phyloP scores from a whole-genome alignment of 805 yeast species.

The Maudiozyma barnettii region DNA sequence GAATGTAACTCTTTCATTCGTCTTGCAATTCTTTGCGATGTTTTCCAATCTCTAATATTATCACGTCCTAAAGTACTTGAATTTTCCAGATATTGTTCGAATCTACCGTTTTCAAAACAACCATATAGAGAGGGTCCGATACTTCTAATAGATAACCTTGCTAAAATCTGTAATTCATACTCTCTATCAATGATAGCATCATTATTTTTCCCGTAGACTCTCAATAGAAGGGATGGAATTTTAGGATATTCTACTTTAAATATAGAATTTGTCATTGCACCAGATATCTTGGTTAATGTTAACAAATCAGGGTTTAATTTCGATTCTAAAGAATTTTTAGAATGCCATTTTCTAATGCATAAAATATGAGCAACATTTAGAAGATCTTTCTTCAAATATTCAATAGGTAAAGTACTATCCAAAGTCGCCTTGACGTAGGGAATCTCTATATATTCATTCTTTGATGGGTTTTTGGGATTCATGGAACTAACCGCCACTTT shows the following conservation, averaged over 20 bases:
- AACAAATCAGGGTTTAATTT: slow-evolving; percentile 36
- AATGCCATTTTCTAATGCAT: slow-evolving; percentile 71
- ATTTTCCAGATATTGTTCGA: slow-evolving; percentile 84
- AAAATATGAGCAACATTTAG: slow-evolving; percentile 53
- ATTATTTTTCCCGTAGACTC: slow-evolving; percentile 85
- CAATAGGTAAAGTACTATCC: slow-evolving; percentile 73
- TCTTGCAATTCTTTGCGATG: slow-evolving; percentile 79
- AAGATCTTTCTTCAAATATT: slow-evolving; percentile 76
- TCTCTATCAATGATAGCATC: slow-evolving; percentile 81
- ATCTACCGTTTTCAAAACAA: slow-evolving; percentile 83
- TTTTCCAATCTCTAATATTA: slow-evolving; percentile 65
- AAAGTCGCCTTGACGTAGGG: slow-evolving; percentile 48
- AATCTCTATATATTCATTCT: slow-evolving; percentile 27
- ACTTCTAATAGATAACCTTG: slow-evolving; percentile 60
- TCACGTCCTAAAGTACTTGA: slow-evolving; percentile 66
- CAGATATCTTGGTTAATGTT: slow-evolving; percentile 60
- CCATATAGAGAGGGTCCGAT: slow-evolving; percentile 90
- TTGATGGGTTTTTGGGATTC: slow-evolving; percentile 4
- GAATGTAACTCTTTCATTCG: slow-evolving; percentile 92
- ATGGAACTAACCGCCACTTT: slow-evolving; percentile 5
- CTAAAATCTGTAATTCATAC: slow-evolving; percentile 61
- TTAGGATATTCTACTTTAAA: slow-evolving; percentile 60
- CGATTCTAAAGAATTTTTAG: slow-evolving; percentile 28
- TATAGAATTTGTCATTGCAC: slow-evolving; percentile 89
- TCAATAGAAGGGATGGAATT: slow-evolving; percentile 55